These are phyloP conservation scores for Cucurbita moschata DNA, from an alignment of 306 rosid species.

Conservation along the genomic window DNA sequence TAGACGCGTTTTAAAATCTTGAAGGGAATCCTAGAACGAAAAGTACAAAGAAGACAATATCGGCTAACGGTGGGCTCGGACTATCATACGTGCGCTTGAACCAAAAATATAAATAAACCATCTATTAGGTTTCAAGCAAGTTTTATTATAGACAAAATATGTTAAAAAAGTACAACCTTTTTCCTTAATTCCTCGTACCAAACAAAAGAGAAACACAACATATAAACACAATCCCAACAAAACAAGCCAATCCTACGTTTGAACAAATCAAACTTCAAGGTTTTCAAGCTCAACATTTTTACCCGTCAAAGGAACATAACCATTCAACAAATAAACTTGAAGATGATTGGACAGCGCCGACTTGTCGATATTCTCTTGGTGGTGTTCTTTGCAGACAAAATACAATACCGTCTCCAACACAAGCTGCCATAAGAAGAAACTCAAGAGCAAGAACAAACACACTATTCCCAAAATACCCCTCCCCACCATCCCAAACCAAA, in stretches of 20 bases:
- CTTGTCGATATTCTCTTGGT: conserved; percentile 64
- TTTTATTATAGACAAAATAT: no score
- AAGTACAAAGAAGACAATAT: no score
- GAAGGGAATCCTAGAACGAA: no score
- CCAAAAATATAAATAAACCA: no score
- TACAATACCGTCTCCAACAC: conserved; percentile 63
- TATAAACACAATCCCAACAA: neutral
- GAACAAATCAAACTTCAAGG: neutral
- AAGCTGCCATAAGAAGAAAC: conserved; percentile 31
- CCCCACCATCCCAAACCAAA: conserved; percentile 6
- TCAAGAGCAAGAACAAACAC: conserved; percentile 24
- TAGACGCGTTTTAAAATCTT: no score
- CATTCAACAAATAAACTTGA: conserved; percentile 15
- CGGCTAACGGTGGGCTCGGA: no score
- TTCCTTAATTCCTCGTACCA: neutral
- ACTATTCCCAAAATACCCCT: conserved; percentile 23
- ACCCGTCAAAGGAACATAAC: conserved; percentile 41
- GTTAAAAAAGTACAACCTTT: neutral
- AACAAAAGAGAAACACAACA: neutral
- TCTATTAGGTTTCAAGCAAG: no score
- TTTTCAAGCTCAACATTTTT: conserved; percentile 46
- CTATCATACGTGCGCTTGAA: no score
- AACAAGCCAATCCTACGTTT: neutral
- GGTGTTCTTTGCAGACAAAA: conserved; percentile 72
- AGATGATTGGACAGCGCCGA: conserved; percentile 57